phyloP scores from a whole-genome alignment of 805 yeast species.

The Lachancea sp. region DNA sequence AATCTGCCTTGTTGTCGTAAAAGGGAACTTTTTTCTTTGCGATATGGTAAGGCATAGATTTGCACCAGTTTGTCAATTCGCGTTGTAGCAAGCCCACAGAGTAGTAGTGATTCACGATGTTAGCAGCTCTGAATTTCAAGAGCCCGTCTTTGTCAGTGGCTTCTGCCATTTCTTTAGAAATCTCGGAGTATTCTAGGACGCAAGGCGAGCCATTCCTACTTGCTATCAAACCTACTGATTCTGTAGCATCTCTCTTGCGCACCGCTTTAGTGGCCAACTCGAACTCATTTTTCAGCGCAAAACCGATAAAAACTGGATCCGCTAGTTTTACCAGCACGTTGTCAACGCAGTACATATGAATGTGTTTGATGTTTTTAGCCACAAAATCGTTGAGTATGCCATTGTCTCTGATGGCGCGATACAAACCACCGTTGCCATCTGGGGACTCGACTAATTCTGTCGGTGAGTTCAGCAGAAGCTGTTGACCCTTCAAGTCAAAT shows the following conservation, averaged over 20 bases:
- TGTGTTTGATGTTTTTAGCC: constrained; percentile 67
- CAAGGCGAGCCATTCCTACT: constrained; percentile 62
- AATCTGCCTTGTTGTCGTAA: constrained; percentile 43
- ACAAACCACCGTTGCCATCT: constrained; percentile 97
- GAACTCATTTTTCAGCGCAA: constrained; percentile 58
- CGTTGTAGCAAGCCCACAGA: constrained; percentile 62
- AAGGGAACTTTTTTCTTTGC: constrained; percentile 83
- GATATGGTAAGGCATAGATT: constrained; percentile 82
- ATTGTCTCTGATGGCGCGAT: constrained; percentile 67
- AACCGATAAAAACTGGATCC: constrained; percentile 83
- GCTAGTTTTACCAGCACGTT: constrained; percentile 87
- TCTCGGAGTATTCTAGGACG: constrained; percentile 93
- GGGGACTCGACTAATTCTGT: constrained; percentile 73
- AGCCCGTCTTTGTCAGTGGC: constrained; percentile 54
- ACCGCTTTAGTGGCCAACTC: constrained; percentile 91
- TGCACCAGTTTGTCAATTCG: constrained; percentile 63
- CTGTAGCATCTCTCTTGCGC: constrained; percentile 80
- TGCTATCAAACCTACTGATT: constrained; percentile 89
- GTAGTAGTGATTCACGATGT: constrained; percentile 95
- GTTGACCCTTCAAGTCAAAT: constrained; percentile 59
- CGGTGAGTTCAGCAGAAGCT: constrained; percentile 56
- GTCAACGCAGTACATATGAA: constrained; percentile 97
- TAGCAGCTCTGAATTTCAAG: constrained; percentile 83
- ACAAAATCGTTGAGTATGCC: constrained; percentile 63
- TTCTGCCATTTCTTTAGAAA: constrained; percentile 64